Conservation (phyloP, 177 flowering plant species). For the Vitis hybrid region DNA sequence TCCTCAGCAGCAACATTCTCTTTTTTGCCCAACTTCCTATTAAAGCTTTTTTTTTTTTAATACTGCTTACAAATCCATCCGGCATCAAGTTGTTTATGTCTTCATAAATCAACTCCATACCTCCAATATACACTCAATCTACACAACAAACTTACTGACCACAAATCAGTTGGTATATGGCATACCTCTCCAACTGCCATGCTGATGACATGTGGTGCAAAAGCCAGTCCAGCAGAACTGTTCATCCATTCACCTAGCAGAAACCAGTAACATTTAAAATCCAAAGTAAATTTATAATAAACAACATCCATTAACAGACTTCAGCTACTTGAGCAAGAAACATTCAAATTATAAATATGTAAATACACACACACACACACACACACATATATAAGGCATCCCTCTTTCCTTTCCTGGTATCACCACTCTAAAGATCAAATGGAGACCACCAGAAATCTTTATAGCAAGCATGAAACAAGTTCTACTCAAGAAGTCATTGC, state of each 20-base stretch:
- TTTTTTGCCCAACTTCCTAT: no score
- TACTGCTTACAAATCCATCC: no score
- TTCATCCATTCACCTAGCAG: constrained; percentile 70
- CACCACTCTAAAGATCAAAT: neutral
- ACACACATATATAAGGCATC: neutral
- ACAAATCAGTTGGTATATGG: neutral
- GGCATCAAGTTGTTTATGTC: no score
- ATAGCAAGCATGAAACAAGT: neutral
- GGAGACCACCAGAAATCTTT: no score
- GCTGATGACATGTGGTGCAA: constrained; percentile 61
- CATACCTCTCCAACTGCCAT: constrained; percentile 58
- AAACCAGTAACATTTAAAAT: constrained; percentile 4
- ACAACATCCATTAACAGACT: neutral
- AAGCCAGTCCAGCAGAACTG: constrained; percentile 62
- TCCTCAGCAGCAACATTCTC: no score
- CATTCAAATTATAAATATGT: no score
- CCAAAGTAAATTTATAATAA: neutral
- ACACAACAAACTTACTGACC: no score
- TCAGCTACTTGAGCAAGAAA: neutral
- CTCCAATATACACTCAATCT: no score
- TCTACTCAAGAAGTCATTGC: neutral
- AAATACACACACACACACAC: neutral
- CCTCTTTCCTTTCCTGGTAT: neutral
- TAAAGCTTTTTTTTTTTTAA: no score
- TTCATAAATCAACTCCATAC: no score